A percentile compares a stretch with the other conserved stretches of the same genome.
Conservation (phyloP, 2,329 filamentous ascomycete species). For the Talaromyces pinophilus region DNA sequence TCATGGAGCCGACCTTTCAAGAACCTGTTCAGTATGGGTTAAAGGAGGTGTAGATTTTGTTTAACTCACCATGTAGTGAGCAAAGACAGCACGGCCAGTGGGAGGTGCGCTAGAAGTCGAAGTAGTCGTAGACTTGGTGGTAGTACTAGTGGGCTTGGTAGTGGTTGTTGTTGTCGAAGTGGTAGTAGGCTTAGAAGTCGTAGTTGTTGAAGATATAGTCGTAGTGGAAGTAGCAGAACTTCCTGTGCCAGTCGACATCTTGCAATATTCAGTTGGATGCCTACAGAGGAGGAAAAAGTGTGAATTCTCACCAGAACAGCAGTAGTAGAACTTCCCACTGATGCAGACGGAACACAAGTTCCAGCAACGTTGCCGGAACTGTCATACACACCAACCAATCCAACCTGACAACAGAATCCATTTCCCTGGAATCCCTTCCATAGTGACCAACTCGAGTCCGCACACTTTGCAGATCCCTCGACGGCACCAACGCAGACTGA, state of each 20-base stretch:
- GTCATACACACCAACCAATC: conserved; percentile 8
- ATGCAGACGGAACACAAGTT: conserved; percentile 9
- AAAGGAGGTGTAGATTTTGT: not conserved
- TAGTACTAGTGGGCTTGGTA: not conserved
- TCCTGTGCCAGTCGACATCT: conserved; percentile 16
- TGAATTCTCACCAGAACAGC: conserved; percentile 7
- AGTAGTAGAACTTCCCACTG: conserved; percentile 9
- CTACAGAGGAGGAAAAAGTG: not conserved
- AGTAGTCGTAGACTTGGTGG: conserved; percentile 3
- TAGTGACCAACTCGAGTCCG: conserved; percentile 18
- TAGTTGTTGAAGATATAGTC: not conserved
- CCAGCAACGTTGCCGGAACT: conserved; percentile 11
- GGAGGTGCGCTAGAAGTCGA: not conserved
- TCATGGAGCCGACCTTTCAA: conserved; percentile 16
- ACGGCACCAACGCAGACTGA: conserved; percentile 10
- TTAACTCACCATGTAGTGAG: conserved; percentile 17
- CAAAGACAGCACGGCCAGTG: conserved; percentile 7
- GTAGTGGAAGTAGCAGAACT: conserved; percentile 8
- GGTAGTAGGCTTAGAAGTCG: not conserved
- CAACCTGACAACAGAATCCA: conserved; percentile 17
- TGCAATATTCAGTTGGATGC: not conserved
- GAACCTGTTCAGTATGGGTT: not conserved
- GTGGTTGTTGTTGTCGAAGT: conserved; percentile 7
- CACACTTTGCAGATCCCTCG: not conserved
- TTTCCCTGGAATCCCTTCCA: conserved; percentile 18